Percentiles rank a stretch among this genome's conserved stretches.
Conservation (phyloP, 1,139 yeast species). For the Lizanozyma gosingica region DNA sequence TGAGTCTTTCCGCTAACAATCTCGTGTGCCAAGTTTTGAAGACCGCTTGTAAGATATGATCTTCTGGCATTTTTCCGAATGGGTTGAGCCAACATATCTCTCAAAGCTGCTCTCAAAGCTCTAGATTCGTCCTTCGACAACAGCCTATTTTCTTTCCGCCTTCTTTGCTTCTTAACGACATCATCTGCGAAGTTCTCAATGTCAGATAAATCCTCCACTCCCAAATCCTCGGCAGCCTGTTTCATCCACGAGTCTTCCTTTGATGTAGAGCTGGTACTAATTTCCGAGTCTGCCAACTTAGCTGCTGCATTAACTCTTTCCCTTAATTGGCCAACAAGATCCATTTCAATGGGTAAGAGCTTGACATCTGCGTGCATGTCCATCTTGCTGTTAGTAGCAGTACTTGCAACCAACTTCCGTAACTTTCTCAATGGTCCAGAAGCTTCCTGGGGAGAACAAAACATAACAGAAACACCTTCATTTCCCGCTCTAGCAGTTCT, state of each 20-base stretch:
- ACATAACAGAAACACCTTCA: conserved; percentile 88
- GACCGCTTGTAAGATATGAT: conserved; percentile 80
- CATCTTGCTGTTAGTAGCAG: conserved; percentile 15
- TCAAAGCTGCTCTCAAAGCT: conserved; percentile 46
- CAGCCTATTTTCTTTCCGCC: conserved; percentile 48
- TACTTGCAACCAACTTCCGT: conserved; percentile 48
- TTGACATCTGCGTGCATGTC: conserved; percentile 50
- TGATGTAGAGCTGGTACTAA: conserved; percentile 43
- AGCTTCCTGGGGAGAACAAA: conserved; percentile 91
- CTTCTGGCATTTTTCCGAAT: conserved; percentile 62
- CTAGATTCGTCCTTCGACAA: conserved; percentile 43
- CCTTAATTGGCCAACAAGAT: conserved; percentile 59
- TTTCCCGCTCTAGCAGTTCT: conserved; percentile 95
- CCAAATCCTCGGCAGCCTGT: conserved; percentile 91
- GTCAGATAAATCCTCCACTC: conserved; percentile 62
- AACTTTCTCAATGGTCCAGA: conserved; percentile 78
- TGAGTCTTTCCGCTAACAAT: conserved; percentile 68
- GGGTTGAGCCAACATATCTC: conserved; percentile 44
- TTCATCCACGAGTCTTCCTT: conserved; percentile 78
- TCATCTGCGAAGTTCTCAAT: conserved; percentile 55
- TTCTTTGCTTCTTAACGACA: conserved; percentile 53
- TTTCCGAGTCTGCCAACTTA: conserved; percentile 63
- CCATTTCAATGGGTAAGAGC: conserved; percentile 69
- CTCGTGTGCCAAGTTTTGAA: conserved; percentile 76
- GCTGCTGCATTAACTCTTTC: conserved; percentile 64